Evolutionary conservation across 1,139 yeast species (phyloP).

Genomic region (Komagataea norvegica): DNA sequence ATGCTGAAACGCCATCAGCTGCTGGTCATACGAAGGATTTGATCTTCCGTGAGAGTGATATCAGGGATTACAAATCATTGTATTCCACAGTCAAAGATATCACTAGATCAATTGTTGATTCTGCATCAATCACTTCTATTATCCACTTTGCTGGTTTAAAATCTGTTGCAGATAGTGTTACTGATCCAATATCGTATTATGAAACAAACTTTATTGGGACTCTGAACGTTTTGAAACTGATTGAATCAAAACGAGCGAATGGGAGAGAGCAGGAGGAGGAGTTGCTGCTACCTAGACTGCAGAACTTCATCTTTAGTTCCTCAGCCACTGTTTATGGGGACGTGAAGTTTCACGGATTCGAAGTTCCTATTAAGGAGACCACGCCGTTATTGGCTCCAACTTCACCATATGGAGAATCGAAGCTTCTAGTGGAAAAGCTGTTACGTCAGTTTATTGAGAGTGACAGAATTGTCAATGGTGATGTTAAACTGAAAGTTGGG

Average conservation of each 20-base stretch:
- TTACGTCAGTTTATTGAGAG: constrained; percentile 49
- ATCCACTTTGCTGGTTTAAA: constrained; percentile 85
- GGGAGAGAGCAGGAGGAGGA: constrained; percentile 28
- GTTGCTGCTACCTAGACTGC: constrained; percentile 33
- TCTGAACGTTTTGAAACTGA: constrained; percentile 49
- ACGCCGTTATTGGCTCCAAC: constrained; percentile 40
- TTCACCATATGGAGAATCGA: constrained; percentile 75
- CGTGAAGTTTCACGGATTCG: constrained; percentile 33
- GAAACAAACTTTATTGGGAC: constrained; percentile 69
- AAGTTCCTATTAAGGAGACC: constrained; percentile 13
- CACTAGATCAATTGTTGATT: not conserved
- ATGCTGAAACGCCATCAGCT: no score
- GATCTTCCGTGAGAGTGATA: constrained; percentile 1
- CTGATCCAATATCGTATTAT: constrained; percentile 67
- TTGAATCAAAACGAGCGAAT: no score
- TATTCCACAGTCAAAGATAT: not conserved
- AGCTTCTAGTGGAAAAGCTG: constrained; percentile 59
- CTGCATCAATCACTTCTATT: constrained; percentile 47
- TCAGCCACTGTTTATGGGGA: constrained; percentile 87
- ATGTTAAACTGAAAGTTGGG: constrained; percentile 54
- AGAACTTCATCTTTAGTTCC: constrained; percentile 67
- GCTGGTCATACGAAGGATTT: not conserved
- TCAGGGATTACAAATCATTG: not conserved
- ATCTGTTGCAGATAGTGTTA: constrained; percentile 79
- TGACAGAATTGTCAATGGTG: constrained; percentile 24